Conservation (phyloP, 768 basidiomycete species). For the Trametes cinnabarina region DNA sequence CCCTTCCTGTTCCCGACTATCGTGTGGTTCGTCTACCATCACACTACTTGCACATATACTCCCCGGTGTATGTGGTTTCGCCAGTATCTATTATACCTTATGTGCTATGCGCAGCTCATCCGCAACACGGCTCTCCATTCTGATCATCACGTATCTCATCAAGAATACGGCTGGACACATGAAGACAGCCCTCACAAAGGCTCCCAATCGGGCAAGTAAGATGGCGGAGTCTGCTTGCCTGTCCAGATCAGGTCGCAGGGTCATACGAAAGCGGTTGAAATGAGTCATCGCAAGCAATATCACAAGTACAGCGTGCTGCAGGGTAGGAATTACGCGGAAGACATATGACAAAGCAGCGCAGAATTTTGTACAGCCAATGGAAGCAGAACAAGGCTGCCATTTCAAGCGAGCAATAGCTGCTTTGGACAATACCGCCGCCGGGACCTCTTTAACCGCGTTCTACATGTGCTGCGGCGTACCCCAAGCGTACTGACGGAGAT, state of each 20-base stretch:
- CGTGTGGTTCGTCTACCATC: constrained; percentile 7
- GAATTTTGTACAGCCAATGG: constrained; percentile 12
- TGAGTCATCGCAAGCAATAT: constrained; percentile 1
- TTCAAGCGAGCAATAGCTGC: constrained; percentile 6
- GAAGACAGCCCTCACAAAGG: background rate
- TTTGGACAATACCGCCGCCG: constrained; percentile 5
- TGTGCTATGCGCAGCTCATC: background rate
- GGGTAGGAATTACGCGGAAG: background rate
- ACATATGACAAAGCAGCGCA: constrained; percentile 12
- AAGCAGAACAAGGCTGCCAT: constrained; percentile 2
- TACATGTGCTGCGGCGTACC: constrained; percentile 19
- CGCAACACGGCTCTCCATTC: background rate
- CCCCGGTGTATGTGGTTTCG: constrained; percentile 15
- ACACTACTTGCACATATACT: background rate
- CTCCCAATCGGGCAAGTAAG: constrained; percentile 9
- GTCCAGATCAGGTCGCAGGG: constrained; percentile 4
- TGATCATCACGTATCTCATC: constrained; percentile 14
- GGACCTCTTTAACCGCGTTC: background rate
- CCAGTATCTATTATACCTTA: constrained; percentile 7
- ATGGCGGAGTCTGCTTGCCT: constrained; percentile 2
- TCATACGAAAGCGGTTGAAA: background rate
- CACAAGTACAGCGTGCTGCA: background rate
- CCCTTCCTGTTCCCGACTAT: background rate
- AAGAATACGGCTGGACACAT: background rate
- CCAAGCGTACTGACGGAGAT: constrained; percentile 1